A percentile compares a stretch with the other conserved stretches of the same genome.
These are phyloP conservation scores for Didymella segeticola DNA, from an alignment of 2,329 filamentous ascomycete genomes.

Conservation along the genomic window DNA sequence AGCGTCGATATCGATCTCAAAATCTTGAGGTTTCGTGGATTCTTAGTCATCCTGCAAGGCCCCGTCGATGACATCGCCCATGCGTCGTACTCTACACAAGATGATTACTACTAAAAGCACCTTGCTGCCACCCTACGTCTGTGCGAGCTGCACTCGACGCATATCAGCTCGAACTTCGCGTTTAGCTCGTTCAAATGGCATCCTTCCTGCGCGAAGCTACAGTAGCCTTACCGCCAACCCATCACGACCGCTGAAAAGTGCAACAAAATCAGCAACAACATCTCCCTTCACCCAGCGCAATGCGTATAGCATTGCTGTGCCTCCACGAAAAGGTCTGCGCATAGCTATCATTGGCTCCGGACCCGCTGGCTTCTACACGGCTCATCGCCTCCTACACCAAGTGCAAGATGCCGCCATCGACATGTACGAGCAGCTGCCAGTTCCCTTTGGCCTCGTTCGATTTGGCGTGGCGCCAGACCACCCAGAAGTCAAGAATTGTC, in stretches of 20 bases:
- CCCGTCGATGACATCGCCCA: constrained; percentile 14
- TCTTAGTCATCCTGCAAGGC: constrained; percentile 26
- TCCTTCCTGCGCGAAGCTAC: constrained; percentile 10
- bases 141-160: constrained; percentile 37
- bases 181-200: background rate
- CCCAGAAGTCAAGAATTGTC: constrained; percentile 98
- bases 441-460: constrained; percentile 89
- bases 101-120: constrained; percentile 32
- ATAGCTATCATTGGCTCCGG: constrained; percentile 92
- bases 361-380: constrained; percentile 94
- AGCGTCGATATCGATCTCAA: background rate
- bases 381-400: constrained; percentile 81
- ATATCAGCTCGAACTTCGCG: constrained; percentile 9
- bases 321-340: constrained; percentile 64
- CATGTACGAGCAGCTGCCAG: constrained; percentile 95
- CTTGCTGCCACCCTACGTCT: constrained; percentile 27
- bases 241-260: constrained; percentile 14
- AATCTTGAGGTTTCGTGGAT: background rate
- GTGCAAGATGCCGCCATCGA: constrained; percentile 77
- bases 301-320: constrained; percentile 34
- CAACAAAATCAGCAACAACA: background rate
- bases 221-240: constrained; percentile 4
- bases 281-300: constrained; percentile 8
- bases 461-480: constrained; percentile 98
- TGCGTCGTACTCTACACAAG: constrained; percentile 21